These are phyloP conservation scores for Nidularia pulvinata DNA, from an alignment of 768 basidiomycete species.

Conservation along the genomic window DNA sequence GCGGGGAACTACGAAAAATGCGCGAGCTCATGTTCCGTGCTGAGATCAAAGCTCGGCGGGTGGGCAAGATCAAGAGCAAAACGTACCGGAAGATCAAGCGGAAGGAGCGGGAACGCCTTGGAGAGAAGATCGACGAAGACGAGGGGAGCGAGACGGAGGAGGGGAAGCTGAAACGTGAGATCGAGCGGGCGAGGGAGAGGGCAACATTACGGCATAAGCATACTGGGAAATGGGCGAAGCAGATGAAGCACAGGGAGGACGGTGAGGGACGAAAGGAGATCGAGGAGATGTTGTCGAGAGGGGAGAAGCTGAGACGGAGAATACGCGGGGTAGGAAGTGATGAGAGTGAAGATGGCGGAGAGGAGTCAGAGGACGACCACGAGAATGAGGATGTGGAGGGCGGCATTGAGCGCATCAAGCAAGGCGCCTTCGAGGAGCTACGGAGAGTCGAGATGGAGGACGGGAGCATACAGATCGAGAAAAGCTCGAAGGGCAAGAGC, in stretches of 20 bases:
- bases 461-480: constrained; percentile 11
- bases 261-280: constrained; percentile 69
- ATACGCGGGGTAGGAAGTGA: constrained; percentile 69
- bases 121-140: constrained; percentile 50
- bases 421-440: constrained; percentile 79
- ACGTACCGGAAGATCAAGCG: constrained; percentile 85
- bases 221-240: constrained; percentile 86
- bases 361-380: constrained; percentile 43
- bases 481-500: constrained; percentile 52
- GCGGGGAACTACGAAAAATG: constrained; percentile 82
- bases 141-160: constrained; percentile 26
- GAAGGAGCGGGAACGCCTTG: constrained; percentile 69
- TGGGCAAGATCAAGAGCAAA: constrained; percentile 96
- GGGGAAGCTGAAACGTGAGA: constrained; percentile 66
- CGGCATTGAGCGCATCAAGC: constrained; percentile 56
- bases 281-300: constrained; percentile 81
- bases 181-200: constrained; percentile 82
- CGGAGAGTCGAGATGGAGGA: constrained; percentile 42
- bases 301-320: constrained; percentile 76
- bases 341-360: constrained; percentile 49
- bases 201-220: constrained; percentile 89
- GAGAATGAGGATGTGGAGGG: constrained; percentile 37
- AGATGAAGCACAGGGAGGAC: constrained; percentile 64
- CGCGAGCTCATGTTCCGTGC: constrained; percentile 94
- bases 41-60: constrained; percentile 85